These are phyloP conservation scores for Trametes meyenii DNA, from an alignment of 768 basidiomycete genomes.

Conservation along the genomic window DNA sequence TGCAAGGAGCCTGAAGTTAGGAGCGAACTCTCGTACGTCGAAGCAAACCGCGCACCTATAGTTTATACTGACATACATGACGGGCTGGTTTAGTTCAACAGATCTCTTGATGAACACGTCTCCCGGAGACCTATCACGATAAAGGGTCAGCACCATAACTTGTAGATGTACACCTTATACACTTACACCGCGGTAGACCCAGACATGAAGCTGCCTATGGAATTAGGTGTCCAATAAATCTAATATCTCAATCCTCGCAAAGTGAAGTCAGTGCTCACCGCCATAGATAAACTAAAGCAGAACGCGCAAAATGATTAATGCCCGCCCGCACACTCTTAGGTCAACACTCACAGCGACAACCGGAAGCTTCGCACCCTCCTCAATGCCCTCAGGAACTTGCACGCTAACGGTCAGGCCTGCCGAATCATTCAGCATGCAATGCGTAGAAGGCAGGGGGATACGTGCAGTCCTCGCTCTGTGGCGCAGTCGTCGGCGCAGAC, in stretches of 20 bases:
- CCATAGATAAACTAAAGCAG: slow-evolving; percentile 2
- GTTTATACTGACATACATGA: slow-evolving; percentile 59
- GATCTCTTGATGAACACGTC: slow-evolving; percentile 37
- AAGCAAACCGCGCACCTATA: slow-evolving; percentile 39
- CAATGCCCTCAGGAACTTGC: slow-evolving; percentile 45
- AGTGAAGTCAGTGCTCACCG: no score
- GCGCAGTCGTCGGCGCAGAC: not conserved
- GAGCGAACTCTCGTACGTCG: not conserved
- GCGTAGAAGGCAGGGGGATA: not conserved
- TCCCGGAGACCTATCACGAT: slow-evolving; percentile 13
- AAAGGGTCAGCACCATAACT: no score
- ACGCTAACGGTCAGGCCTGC: slow-evolving; percentile 58
- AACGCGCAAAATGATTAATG: slow-evolving; percentile 4
- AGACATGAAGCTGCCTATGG: not conserved
- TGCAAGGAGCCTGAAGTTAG: not conserved
- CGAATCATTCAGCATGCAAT: not conserved
- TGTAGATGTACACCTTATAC: not conserved
- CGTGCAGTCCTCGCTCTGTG: slow-evolving; percentile 25
- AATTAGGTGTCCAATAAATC: no score
- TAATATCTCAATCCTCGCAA: no score
- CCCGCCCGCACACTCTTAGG: not conserved
- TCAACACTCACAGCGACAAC: slow-evolving; percentile 13
- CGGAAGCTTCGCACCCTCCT: slow-evolving; percentile 14
- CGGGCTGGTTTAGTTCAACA: slow-evolving; percentile 44
- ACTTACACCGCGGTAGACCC: slow-evolving; percentile 19